These are phyloP conservation scores for Casaregolazyma lundiana DNA, from an alignment of 1,139 yeast species.

Conservation along the genomic window DNA sequence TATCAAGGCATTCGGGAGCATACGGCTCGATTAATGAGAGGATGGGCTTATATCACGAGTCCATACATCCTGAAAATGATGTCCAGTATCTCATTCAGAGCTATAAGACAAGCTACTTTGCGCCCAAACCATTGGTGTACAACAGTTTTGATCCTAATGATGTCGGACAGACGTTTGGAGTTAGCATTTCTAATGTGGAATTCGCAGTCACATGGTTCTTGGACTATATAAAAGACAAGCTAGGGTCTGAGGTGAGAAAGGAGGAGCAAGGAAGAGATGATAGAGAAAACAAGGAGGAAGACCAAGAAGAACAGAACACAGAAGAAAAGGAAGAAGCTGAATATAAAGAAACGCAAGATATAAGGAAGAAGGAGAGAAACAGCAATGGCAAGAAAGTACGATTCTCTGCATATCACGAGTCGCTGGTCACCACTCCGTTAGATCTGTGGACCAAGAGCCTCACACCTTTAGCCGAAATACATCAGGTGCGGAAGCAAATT, in stretches of 20 bases:
- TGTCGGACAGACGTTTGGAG: conserved; percentile 75
- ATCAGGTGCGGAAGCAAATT: conserved; percentile 55
- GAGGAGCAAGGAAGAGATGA: too few species aligned
- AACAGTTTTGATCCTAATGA: conserved; percentile 58
- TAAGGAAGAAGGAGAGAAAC: conserved; percentile 27
- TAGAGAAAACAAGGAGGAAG: conserved; percentile 55
- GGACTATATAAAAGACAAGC: conserved; percentile 47
- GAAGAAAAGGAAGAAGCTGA: conserved; percentile 44
- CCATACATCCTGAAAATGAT: conserved; percentile 61
- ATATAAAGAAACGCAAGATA: conserved; percentile 32
- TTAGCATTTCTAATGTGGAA: conserved; percentile 65
- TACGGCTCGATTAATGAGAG: conserved; percentile 40
- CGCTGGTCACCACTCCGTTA: conserved; percentile 30
- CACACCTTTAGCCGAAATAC: conserved; percentile 56
- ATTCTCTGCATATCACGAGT: conserved; percentile 1
- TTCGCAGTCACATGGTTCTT: conserved; percentile 57
- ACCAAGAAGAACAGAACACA: conserved; percentile 37
- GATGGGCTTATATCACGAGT: conserved; percentile 50
- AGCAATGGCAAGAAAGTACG: conserved; percentile 6
- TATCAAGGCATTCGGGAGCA: conserved; percentile 42
- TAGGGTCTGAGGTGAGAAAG: conserved; percentile 47
- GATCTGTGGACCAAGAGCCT: conserved; percentile 20
- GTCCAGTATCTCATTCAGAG: conserved; percentile 54
- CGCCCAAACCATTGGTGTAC: conserved; percentile 65
- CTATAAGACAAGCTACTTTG: conserved; percentile 64